Evolutionary conservation across 345 rosid genomes (phyloP).

Genomic region (Hevea brasiliensis): DNA sequence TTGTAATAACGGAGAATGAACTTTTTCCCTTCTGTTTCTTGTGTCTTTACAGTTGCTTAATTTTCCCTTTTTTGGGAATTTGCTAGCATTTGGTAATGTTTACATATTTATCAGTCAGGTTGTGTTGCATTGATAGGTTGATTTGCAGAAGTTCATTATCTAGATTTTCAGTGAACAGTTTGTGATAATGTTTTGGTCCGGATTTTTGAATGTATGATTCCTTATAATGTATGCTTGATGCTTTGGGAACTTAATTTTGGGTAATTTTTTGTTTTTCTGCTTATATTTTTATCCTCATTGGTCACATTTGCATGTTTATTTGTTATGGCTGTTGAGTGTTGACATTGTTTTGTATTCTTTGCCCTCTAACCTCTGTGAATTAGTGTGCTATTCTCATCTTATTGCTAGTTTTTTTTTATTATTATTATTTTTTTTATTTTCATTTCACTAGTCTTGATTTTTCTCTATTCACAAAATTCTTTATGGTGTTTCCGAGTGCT

Average conservation of each 20-base stretch:
- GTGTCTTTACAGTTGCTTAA: background rate
- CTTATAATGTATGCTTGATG: background rate
- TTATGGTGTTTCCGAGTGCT: background rate
- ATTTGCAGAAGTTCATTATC: background rate
- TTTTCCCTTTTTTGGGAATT: background rate
- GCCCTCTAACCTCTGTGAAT: background rate
- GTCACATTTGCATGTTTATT: slow-evolving; percentile 1
- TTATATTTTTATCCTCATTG: background rate
- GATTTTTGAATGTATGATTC: background rate
- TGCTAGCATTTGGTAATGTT: background rate
- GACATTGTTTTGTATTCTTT: slow-evolving; percentile 3
- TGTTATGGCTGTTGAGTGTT: slow-evolving; percentile 6
- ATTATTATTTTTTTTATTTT: background rate
- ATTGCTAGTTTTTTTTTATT: no score
- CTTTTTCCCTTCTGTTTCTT: background rate
- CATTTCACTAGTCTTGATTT: background rate
- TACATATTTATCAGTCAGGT: slow-evolving; percentile 1
- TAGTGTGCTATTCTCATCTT: no score
- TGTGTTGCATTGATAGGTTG: background rate
- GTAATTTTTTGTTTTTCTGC: background rate
- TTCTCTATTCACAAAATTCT: background rate
- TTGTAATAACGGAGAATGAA: background rate
- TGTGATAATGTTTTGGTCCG: background rate
- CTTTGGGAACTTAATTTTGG: background rate
- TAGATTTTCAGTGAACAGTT: slow-evolving; percentile 3